phyloP scores from a whole-genome alignment of 2,329 filamentous ascomycete genomes.

The Penicillium janthinellum region DNA sequence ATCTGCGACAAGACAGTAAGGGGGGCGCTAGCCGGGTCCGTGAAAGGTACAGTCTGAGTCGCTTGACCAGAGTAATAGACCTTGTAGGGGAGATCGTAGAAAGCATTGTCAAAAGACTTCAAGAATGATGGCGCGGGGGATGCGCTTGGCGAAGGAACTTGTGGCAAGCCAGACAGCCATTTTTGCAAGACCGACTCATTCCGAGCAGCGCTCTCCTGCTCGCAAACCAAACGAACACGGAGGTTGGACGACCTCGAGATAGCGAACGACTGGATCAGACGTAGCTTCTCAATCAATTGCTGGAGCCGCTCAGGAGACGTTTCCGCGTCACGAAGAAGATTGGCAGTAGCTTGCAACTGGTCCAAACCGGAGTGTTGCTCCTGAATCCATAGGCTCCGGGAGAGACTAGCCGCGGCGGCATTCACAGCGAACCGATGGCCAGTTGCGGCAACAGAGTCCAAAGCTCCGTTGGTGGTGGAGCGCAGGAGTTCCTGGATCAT shows the following conservation, averaged over 20 bases:
- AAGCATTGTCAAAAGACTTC: conserved; percentile 63
- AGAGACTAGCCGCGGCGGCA: conserved; percentile 79
- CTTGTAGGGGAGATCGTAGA: conserved; percentile 94
- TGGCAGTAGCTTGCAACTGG: conserved; percentile 81
- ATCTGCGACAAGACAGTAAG: conserved; percentile 89
- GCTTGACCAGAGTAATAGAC: conserved; percentile 91
- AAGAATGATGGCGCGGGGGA: conserved; percentile 27
- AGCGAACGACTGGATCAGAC: conserved; percentile 78
- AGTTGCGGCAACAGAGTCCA: conserved; percentile 87
- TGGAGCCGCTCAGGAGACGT: conserved; percentile 68
- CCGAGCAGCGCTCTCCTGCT: conserved; percentile 66
- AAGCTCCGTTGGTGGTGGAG: conserved; percentile 80
- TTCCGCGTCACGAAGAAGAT: conserved; percentile 68
- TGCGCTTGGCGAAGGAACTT: conserved; percentile 42
- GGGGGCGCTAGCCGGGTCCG: conserved; percentile 70
- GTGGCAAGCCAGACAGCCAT: conserved; percentile 68
- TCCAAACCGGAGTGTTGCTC: conserved; percentile 90
- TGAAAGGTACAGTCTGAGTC: conserved; percentile 81
- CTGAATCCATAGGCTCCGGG: conserved; percentile 68
- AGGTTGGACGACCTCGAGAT: conserved; percentile 68
- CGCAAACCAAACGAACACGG: conserved; percentile 84
- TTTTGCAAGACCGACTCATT: conserved; percentile 72
- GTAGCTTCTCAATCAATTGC: conserved; percentile 79
- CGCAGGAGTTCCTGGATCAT: conserved; percentile 87
- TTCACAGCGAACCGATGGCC: conserved; percentile 85